Base-by-base conservation (phyloP, 345 rosid genomes). In the Geranium brycei region DNA sequence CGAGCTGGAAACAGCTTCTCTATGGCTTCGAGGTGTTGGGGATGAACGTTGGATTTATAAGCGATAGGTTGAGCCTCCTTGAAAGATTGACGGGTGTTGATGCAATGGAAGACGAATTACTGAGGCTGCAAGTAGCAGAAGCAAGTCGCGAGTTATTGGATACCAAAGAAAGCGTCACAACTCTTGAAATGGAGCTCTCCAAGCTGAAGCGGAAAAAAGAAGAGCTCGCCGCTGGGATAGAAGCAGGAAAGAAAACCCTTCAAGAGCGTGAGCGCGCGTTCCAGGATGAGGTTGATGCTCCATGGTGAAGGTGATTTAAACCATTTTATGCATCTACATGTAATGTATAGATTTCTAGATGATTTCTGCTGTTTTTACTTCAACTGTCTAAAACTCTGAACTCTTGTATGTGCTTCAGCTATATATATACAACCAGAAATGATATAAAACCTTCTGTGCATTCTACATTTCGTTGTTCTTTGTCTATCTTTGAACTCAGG, bases 1-100 rank as follows among this genome's bases (percentile, higher is more conserved):
- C 68, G 61, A 68, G 75, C 32, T 81, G 85, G 88, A 81, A 81
- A 61, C 77, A 74, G 70, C 81, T 78, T 23, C 71, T 83, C 66
- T 72, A 81, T 67, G 81, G 83, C 31, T 79, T 83, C 40, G 88
- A 81, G 77, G 66, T 76, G 68, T 68, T 81, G 72, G 88, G 88
- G 40, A 83, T 83, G 85, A 75, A 81, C 13, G 79, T 79, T 7
- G 80, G 75, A 56, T 83, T 79, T 59, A 56, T 83, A 31, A 81
- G 76, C 16, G 66, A 70, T 63, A 79, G 84, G 30, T 66, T 83
- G 68, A 67, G 60, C 51, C 41, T 64, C 58, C 59, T 80, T 31
- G 67, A 62, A 75, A 65, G 53, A 51, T 62, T 80, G 13, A 66
- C 81, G 28, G 28, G 28, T 7, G 35, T 56, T 12, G 64, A 69